Evolutionary conservation across 2,329 filamentous ascomycete genomes (phyloP), one percentile per base, ranked within the genome.

Genomic region (Allantophomopsis cytisporea): DNA sequence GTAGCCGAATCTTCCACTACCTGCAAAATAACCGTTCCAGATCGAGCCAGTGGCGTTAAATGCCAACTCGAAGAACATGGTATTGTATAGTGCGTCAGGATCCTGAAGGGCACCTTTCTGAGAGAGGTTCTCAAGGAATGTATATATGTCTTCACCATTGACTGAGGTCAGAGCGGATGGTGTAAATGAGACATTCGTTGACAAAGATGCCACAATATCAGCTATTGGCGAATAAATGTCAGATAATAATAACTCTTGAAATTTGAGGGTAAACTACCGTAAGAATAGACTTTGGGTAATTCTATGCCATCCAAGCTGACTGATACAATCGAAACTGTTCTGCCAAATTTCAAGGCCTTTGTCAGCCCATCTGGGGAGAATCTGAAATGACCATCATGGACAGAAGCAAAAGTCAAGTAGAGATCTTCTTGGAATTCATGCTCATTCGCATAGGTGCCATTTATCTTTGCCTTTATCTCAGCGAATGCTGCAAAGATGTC

Each of bases 381-480:
- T 2, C 62, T 58, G 38, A 80, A 76, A 50, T 84, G 80, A 1
- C 76, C 75, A 50, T 84, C 79, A 47, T 82, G 75, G 3, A 72
- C 69, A 2, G 61, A 61, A 17, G 64, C 62, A 30, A 76, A 61
- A 7, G 73, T 55, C 30, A 63, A 55, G 41, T 70, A 68, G 2
- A 83, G 59, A 20, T 71, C 69, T 7, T 59, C 44, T 47, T 74
- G 67, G 45, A 75, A 73, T 7, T 68, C 64, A 49, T 68, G 73
- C 47, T 77, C 71, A 51, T 62, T 69, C 4, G 56, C 51, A 47
- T 68, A 76, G 3, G 54, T 53, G 14, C 62, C 60, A 2, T 50
- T 53, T 4, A 65, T 61, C 13, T 64, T 69, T 5, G 54, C 43
- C 33, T 59, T 56, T 37, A 76, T 67, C 8, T 54, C 52, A 39